phyloP scores from a whole-genome alignment of 176 grass and related monocot genomes.

The Musa troglodytarum region DNA sequence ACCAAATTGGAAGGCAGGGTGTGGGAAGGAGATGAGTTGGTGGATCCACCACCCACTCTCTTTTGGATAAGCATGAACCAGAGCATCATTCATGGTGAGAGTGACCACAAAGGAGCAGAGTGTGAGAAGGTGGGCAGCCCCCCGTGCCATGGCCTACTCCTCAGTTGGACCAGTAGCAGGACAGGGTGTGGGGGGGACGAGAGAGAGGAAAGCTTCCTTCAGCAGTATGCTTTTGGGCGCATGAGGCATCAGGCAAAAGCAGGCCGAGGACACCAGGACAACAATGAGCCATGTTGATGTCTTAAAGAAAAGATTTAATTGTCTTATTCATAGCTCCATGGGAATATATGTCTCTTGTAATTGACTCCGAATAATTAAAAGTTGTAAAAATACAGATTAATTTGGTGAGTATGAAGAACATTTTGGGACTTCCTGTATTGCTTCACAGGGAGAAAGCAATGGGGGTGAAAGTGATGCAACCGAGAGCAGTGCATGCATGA shows the following conservation, averaged over 20 bases:
- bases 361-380: too few species aligned
- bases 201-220: neutral
- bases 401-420: too few species aligned
- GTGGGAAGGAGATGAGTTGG: neutral
- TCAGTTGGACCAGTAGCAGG: neutral
- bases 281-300: neutral
- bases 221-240: neutral
- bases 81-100: neutral
- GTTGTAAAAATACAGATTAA: too few species aligned
- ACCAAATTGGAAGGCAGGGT: neutral
- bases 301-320: neutral
- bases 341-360: too few species aligned
- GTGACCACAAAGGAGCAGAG: neutral
- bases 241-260: neutral
- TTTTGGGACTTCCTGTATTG: too few species aligned
- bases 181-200: neutral
- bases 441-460: too few species aligned
- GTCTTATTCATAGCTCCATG: too few species aligned
- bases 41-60: neutral
- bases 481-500: too few species aligned
- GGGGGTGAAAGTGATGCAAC: too few species aligned
- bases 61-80: constrained; percentile 1
- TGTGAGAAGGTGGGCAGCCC: too few species aligned
- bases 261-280: neutral
- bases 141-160: too few species aligned